phyloP scores from a whole-genome alignment of 352 stramenopile species.

The Phytophthora citrophthora region DNA sequence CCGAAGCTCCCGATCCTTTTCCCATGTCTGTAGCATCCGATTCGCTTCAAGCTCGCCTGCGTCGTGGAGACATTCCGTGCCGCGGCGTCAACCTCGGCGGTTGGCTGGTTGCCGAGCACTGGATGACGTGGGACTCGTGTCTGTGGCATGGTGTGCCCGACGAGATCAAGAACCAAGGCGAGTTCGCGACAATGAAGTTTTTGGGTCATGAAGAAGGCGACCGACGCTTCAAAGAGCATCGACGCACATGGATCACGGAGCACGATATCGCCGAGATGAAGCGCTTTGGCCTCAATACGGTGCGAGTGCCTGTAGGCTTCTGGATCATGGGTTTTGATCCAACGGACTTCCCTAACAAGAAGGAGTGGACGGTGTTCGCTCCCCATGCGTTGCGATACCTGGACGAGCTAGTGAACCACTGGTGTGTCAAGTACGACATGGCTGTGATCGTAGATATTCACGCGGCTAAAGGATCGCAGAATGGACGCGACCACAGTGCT shows the following conservation, averaged over 20 bases:
- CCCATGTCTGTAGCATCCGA: constrained; percentile 18
- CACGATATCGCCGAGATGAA: constrained; percentile 72
- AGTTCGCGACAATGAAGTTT: constrained; percentile 80
- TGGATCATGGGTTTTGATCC: constrained; percentile 82
- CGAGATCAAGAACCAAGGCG: constrained; percentile 52
- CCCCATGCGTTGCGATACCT: constrained; percentile 52
- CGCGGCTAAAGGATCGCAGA: constrained; percentile 83
- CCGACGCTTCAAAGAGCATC: constrained; percentile 56
- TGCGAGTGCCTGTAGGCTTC: constrained; percentile 82
- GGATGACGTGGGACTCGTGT: constrained; percentile 72
- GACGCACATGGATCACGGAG: constrained; percentile 78
- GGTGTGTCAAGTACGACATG: constrained; percentile 56
- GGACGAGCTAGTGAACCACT: constrained; percentile 54
- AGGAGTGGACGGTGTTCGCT: constrained; percentile 61
- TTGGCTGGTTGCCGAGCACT: constrained; percentile 85
- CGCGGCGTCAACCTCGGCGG: constrained; percentile 78
- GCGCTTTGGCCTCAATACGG: constrained; percentile 74
- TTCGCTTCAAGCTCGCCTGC: constrained; percentile 67
- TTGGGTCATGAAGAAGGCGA: constrained; percentile 40
- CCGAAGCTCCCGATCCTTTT: neutral
- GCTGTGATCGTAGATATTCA: constrained; percentile 83
- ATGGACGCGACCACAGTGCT: constrained; percentile 78
- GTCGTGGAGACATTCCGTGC: constrained; percentile 53
- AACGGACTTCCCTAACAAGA: constrained; percentile 50
- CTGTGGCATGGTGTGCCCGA: constrained; percentile 66